Base-by-base conservation (phyloP, 805 yeast genomes). In the Spathaspora arborariae region DNA sequence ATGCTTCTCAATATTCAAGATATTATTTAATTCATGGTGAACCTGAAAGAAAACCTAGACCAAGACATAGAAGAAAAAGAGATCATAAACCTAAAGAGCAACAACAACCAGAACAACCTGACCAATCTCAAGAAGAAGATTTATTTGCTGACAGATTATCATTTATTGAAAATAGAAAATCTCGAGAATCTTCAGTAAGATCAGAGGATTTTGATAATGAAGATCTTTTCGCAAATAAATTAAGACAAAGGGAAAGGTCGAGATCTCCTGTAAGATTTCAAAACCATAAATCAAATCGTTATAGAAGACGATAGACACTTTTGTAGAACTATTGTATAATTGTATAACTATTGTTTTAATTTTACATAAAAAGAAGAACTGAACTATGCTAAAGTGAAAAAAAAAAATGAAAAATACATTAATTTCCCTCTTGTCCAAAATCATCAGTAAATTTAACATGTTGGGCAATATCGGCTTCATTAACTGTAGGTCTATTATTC, bases 401-500 rank as follows among this genome's bases (percentile, higher is more conserved):
- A n/a, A n/a, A n/a, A n/a, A n/a, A n/a, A n/a, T n/a, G n/a, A 8
- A 39, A 20, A 24, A 5, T 21, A 16, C 30, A n/a, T 18, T 65
- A 88, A 57, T 88, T 89, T 39, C 99, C 99, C 66, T 94, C 99
- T 58, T 92, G 96, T 34, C 99, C 99, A 63, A 94, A 94, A 67
- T 94, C 99, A 39, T 77, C 79, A 0, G 99, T 94, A 62, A 94
- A 94, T 53, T 88, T 86, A 41, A 81, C 81, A 65, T 92, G 97
- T 59, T 84, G 85, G 49, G 72, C 76, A 49, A 94, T 78, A 63
- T 94, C 99, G 9, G 78, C 79, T 39, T 79, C 84, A 60, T 94
- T 94, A 33, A 94, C 98, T 0, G 99, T 94, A 15, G 99, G 99
- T 62, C 97, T 79, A 46, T 96, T 88, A 26, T 84, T 81, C 65